These are phyloP conservation scores for Moelleriella libera DNA, from an alignment of 2,329 filamentous ascomycete species.

Conservation along the genomic window DNA sequence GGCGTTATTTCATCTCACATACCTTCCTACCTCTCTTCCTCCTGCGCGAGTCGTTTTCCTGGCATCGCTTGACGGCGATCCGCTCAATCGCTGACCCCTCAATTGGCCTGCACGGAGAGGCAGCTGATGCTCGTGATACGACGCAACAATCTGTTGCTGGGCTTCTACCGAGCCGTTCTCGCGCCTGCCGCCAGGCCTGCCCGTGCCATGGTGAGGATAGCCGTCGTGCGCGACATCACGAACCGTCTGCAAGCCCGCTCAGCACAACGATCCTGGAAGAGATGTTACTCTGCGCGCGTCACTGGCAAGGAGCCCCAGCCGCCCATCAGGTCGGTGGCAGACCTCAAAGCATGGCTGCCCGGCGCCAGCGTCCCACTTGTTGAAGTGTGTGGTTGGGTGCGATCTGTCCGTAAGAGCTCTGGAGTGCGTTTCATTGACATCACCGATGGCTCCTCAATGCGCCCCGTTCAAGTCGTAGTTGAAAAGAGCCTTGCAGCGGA, in stretches of 20 bases:
- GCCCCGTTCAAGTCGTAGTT: slow-evolving; percentile 69
- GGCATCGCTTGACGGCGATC: not conserved
- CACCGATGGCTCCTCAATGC: slow-evolving; percentile 72
- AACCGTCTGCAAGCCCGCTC: not conserved
- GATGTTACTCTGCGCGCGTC: slow-evolving; percentile 20
- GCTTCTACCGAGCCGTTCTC: not conserved
- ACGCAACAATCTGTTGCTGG: not conserved
- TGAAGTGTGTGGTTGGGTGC: slow-evolving; percentile 63
- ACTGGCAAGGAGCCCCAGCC: slow-evolving; percentile 10
- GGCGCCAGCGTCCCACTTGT: slow-evolving; percentile 30
- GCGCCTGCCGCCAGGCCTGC: too few relatives aligned
- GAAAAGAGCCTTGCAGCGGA: slow-evolving; percentile 55
- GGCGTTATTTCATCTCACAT: not conserved
- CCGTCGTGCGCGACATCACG: not conserved
- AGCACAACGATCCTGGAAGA: slow-evolving; percentile 3
- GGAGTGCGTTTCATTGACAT: slow-evolving; percentile 69
- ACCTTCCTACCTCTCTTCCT: not conserved
- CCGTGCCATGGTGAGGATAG: not conserved
- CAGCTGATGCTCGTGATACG: not conserved
- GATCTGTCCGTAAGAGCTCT: slow-evolving; percentile 79
- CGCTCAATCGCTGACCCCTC: not conserved
- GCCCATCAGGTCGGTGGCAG: slow-evolving; percentile 33
- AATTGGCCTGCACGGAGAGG: not conserved
- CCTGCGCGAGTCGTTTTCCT: not conserved
- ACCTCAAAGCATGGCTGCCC: slow-evolving; percentile 39